Evolutionary conservation across 106 monocot species (phyloP), one percentile per base, ranked within the genome.

Genomic region (Acorus calamus): DNA sequence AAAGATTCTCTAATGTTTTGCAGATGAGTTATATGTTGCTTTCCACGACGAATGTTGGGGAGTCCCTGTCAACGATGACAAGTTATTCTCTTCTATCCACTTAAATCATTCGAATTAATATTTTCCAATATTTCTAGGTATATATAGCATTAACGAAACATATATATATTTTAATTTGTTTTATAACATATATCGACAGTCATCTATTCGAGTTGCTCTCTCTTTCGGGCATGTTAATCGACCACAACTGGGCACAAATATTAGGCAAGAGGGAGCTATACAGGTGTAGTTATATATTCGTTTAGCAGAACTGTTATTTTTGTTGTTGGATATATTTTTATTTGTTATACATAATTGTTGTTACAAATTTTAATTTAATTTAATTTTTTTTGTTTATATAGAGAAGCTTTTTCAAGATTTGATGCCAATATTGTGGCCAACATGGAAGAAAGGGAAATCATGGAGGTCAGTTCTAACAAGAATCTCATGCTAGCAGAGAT

Each of bases 11-110:
- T 71, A 12, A 46, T 6, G 44, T 52, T 10, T 49, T 76, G 83
- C 83, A 93, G 92, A 93, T 64, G 82, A 85, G 41, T 49, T 64
- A 5, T 93, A 85, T 55, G 74, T 84, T 51, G 67, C 79, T 2
- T 93, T 85, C 71, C 92, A 93, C 59, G 92, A 93, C 55, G 80
- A 93, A 49, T 88, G 82, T 52, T 92, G 87, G 84, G 92, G 92
- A 14, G 88, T 87, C 3, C 88, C 92, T 3, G 77, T 88, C 55
- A 83, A 75, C 59, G 73, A 80, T 41, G 92, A 88, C 60, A 80
- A 62, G 92, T 92, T 48, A 80, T 67, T 43, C 46, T 59, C 47
- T 71, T 28, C 3, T 43, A 61, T 49, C 7, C 42, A 7, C 9
- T 14, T 46, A 10, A 46, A 2, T 43, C 45, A 43, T 8, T 2